These are phyloP conservation scores for Pyrenophora graminea DNA, from an alignment of 2,329 filamentous ascomycete species.

Conservation along the genomic window DNA sequence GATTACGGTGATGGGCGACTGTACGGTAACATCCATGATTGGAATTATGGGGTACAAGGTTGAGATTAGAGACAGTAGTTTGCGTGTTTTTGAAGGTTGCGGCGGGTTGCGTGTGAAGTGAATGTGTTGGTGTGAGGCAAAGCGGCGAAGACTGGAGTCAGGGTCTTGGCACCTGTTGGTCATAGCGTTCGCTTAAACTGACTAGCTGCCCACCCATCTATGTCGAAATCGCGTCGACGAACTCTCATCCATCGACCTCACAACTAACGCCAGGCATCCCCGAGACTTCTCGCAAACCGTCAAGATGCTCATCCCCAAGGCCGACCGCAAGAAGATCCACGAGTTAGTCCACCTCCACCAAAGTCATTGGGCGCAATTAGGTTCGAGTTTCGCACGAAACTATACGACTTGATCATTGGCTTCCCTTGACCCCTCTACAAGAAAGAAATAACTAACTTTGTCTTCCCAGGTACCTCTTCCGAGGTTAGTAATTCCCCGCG, in stretches of 20 bases:
- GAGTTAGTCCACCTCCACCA: conserved; percentile 74
- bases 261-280: conserved; percentile 27
- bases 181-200: conserved; percentile 20
- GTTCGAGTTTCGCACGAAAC: conserved; percentile 35
- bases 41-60: neutral
- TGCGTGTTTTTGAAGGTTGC: neutral
- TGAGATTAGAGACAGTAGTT: neutral
- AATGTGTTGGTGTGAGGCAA: conserved; percentile 1
- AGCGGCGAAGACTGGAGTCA: neutral
- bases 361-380: conserved; percentile 28
- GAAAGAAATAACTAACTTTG: conserved; percentile 29
- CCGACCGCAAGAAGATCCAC: conserved; percentile 99
- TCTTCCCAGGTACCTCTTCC: conserved; percentile 47
- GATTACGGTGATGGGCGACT: conserved; percentile 60
- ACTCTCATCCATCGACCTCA: conserved; percentile 27
- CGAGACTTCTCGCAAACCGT: conserved; percentile 41
- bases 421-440: conserved; percentile 13
- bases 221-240: conserved; percentile 18
- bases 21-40: conserved; percentile 31
- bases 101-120: neutral
- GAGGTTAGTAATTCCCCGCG: conserved; percentile 44
- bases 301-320: conserved; percentile 93
- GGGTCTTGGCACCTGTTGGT: conserved; percentile 11
- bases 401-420: conserved; percentile 37
- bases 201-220: conserved; percentile 16